phyloP scores from a whole-genome alignment of 768 basidiomycete genomes.

The Amanita jacksonii region DNA sequence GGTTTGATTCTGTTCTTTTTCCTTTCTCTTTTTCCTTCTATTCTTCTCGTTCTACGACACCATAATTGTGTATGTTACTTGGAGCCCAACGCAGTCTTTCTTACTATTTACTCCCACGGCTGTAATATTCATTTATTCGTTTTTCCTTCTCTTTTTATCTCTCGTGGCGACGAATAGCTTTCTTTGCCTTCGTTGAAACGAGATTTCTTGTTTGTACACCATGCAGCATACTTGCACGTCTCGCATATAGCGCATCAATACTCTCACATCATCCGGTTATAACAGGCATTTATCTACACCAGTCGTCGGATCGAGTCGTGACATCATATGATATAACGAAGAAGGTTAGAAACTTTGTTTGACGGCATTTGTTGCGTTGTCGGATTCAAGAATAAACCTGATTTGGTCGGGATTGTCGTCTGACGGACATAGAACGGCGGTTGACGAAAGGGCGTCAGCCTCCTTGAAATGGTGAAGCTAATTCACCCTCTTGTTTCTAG shows the following conservation, averaged over 20 bases:
- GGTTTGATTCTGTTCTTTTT: neutral
- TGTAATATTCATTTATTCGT: conserved; percentile 1
- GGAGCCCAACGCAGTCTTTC: conserved; percentile 1
- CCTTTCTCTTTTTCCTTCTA: neutral
- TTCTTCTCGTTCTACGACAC: neutral
- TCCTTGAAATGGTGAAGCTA: too few species aligned
- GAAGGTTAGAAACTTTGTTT: neutral
- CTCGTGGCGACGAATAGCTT: too few species aligned
- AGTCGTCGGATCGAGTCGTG: too few species aligned
- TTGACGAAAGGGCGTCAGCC: too few species aligned
- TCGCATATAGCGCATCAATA: conserved; percentile 1
- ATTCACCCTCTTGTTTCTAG: too few species aligned
- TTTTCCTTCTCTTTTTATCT: neutral
- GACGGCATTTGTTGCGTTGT: too few species aligned
- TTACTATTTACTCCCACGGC: neutral
- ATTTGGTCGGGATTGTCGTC: too few species aligned
- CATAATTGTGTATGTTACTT: conserved; percentile 4
- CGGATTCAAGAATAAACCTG: too few species aligned
- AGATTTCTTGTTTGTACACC: conserved; percentile 2
- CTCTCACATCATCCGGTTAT: conserved; percentile 1
- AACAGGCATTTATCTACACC: neutral
- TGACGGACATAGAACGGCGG: too few species aligned
- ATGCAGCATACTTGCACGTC: conserved; percentile 5
- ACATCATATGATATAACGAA: neutral
- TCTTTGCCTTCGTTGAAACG: neutral